Conservation (phyloP, 2,329 filamentous ascomycete species). For the Corynespora cassiicola region DNA sequence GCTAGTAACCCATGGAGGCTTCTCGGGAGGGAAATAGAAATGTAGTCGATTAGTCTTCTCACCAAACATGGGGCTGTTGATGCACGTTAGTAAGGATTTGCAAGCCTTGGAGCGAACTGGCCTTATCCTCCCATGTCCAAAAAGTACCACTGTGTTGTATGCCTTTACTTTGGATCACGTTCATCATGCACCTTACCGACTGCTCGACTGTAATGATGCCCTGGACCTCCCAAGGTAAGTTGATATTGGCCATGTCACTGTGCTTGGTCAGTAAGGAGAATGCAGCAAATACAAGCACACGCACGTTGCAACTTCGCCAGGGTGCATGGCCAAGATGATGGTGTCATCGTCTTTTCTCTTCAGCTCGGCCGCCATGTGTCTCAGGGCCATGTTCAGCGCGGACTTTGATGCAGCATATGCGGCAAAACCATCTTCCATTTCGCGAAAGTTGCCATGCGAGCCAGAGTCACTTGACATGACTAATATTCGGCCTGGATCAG, state of each 20-base stretch:
- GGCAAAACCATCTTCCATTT: conserved; percentile 65
- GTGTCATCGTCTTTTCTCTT: conserved; percentile 57
- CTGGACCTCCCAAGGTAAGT: conserved; percentile 59
- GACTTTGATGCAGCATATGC: conserved; percentile 65
- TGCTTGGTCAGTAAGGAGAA: conserved; percentile 1
- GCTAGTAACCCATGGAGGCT: too few relatives aligned
- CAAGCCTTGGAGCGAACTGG: conserved; percentile 28
- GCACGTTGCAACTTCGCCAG: conserved; percentile 62
- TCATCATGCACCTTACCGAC: conserved; percentile 58
- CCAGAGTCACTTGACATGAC: conserved; percentile 66
- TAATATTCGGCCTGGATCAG: too few relatives aligned
- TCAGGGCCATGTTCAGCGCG: conserved; percentile 62
- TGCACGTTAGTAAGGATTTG: conserved; percentile 9
- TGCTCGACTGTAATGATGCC: conserved; percentile 59
- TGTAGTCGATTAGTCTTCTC: conserved; percentile 5
- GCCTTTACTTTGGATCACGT: conserved; percentile 58
- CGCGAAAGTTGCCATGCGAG: conserved; percentile 57
- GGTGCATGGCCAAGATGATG: conserved; percentile 62
- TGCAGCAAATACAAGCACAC: conserved; percentile 11
- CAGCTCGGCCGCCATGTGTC: conserved; percentile 64
- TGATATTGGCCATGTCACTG: conserved; percentile 61
- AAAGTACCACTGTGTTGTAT: conserved; percentile 60
- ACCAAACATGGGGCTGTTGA: conserved; percentile 38
- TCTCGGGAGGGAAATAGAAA: conserved; percentile 1
- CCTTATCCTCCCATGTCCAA: conserved; percentile 63